phyloP scores from a whole-genome alignment of 2,329 filamentous ascomycete species.

The Epicoccum nigrum region DNA sequence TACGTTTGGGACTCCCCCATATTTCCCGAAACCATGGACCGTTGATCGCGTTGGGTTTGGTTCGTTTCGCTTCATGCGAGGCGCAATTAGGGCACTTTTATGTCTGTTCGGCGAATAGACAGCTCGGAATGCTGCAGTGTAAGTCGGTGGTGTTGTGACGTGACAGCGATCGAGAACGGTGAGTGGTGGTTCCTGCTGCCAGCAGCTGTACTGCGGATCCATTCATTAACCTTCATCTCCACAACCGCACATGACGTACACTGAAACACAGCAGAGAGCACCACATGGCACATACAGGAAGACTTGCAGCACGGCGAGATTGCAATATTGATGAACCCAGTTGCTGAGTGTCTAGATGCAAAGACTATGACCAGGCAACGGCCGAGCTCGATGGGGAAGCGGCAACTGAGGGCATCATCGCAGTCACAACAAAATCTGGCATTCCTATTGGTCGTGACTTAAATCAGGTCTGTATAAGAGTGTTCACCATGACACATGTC shows the following conservation, averaged over 20 bases:
- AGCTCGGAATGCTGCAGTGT: constrained; percentile 8
- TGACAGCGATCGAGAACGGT: background rate
- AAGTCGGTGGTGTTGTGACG: constrained; percentile 3
- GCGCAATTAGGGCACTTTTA: constrained; percentile 2
- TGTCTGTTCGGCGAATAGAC: constrained; percentile 3
- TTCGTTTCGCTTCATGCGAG: constrained; percentile 19
- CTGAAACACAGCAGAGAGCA: background rate
- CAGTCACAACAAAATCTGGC: background rate
- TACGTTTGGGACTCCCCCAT: constrained; percentile 7
- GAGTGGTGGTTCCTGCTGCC: background rate
- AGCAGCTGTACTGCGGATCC: background rate
- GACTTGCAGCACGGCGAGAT: constrained; percentile 1
- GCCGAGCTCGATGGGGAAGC: background rate
- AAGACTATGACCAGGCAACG: background rate
- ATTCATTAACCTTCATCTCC: background rate
- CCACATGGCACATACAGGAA: background rate
- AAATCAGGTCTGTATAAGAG: background rate
- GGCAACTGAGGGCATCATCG: background rate
- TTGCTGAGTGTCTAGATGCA: background rate
- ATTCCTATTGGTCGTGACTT: background rate
- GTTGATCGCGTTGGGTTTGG: background rate
- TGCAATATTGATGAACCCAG: background rate
- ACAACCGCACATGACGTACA: background rate
- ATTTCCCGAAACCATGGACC: constrained; percentile 10
- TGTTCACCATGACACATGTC: background rate